Evolutionary conservation across 164 flowering plant species (phyloP).

Genomic region (Taxillus chinensis): DNA sequence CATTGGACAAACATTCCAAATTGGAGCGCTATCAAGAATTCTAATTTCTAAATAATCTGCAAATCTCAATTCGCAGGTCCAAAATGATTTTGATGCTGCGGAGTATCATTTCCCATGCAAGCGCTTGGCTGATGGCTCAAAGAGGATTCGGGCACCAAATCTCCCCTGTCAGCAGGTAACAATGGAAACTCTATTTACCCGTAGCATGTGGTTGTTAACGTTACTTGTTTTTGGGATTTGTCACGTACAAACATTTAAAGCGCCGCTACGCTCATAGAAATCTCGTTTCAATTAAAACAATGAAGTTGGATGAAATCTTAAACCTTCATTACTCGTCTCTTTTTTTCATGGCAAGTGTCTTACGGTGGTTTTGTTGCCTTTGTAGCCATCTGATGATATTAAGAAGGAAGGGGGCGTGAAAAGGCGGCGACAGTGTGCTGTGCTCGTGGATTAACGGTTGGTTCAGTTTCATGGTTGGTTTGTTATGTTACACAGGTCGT

Average conservation of each 20-base stretch:
- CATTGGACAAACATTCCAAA: no score
- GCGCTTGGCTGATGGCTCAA: slow-evolving; percentile 78
- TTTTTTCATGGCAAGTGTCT: neutral
- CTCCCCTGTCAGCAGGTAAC: slow-evolving; percentile 39
- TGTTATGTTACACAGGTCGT: no score
- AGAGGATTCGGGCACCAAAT: slow-evolving; percentile 61
- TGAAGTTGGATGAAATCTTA: neutral
- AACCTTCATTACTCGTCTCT: neutral
- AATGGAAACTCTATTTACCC: neutral
- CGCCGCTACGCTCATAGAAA: no score
- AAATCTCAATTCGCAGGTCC: slow-evolving; percentile 31
- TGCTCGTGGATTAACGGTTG: slow-evolving; percentile 19
- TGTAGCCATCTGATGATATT: slow-evolving; percentile 32
- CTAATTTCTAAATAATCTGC: no score
- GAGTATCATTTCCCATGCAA: slow-evolving; percentile 41
- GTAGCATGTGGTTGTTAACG: neutral
- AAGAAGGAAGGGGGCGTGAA: slow-evolving; percentile 22
- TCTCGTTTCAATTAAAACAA: no score
- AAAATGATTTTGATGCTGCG: slow-evolving; percentile 15
- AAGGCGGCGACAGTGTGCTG: slow-evolving; percentile 29
- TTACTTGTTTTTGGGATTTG: neutral
- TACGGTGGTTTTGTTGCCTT: neutral
- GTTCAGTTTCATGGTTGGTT: no score
- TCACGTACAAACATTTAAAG: neutral
- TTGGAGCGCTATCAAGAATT: no score